These are phyloP conservation scores for Ophiostoma montium DNA, from an alignment of 2,329 filamentous ascomycete species.

Conservation along the genomic window DNA sequence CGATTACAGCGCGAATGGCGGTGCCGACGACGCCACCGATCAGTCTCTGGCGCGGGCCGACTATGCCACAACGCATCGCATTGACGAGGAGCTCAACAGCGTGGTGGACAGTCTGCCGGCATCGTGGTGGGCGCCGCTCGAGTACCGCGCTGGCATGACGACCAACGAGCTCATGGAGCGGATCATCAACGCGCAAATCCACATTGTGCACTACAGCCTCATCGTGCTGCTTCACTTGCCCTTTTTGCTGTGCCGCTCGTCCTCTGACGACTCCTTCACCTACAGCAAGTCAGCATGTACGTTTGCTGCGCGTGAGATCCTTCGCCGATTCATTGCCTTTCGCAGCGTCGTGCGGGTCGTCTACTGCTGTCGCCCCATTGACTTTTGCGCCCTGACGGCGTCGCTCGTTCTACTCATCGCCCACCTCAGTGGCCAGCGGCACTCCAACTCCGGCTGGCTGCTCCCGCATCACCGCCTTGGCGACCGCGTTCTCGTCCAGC, in stretches of 20 bases:
- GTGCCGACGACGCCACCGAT: background rate
- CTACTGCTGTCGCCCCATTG: slow-evolving; percentile 27
- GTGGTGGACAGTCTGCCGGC: slow-evolving; percentile 24
- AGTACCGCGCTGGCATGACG: background rate
- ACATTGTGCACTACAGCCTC: slow-evolving; percentile 28
- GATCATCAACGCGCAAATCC: slow-evolving; percentile 13
- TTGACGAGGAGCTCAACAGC: slow-evolving; percentile 25
- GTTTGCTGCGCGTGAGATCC: slow-evolving; percentile 27
- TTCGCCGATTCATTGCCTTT: slow-evolving; percentile 25
- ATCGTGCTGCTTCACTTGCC: slow-evolving; percentile 25
- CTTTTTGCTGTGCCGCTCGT: slow-evolving; percentile 1
- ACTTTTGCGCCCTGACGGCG: slow-evolving; percentile 27
- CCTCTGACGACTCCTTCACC: slow-evolving; percentile 14
- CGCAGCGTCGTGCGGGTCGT: slow-evolving; percentile 18
- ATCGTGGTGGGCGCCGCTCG: slow-evolving; percentile 24
- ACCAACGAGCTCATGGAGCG: slow-evolving; percentile 3
- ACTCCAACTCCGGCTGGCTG: slow-evolving; percentile 10
- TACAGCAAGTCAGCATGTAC: slow-evolving; percentile 26
- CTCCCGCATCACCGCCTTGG: slow-evolving; percentile 26
- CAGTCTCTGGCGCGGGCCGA: slow-evolving; percentile 6
- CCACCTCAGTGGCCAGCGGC: slow-evolving; percentile 20
- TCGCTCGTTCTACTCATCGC: slow-evolving; percentile 25
- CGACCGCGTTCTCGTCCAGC: slow-evolving; percentile 28
- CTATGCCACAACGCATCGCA: slow-evolving; percentile 18
- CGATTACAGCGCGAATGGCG: slow-evolving; percentile 10